Base-by-base conservation (phyloP, 306 rosid species). In the Dryas drummondii region DNA sequence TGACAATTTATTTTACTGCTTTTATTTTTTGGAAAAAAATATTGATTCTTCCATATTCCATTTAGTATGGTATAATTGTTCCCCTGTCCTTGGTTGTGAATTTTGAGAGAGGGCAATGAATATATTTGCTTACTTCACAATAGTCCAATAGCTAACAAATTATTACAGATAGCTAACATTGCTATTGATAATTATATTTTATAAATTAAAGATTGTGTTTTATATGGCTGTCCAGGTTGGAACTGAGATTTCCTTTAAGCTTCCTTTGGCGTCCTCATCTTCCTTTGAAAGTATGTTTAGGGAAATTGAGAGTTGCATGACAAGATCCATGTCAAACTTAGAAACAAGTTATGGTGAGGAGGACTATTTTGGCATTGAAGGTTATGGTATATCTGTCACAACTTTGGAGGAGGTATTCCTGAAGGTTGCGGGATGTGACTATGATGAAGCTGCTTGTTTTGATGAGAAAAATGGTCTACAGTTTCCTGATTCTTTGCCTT, bases 211-310 rank as follows among this genome's bases (percentile, higher is more conserved):
- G 61, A 26, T 70, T 58, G 60, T 66, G 40, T 71, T 76, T 64
- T 49, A 82, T 79, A 65, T 75, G 70, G 79, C 65, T 84, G 71
- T 81, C 10, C 87, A 94, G 98, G 98, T 94, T 78, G 98, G 98
- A 78, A 94, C 98, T 22, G 98, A 94, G 88, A 90, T 94, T 82
- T 94, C 96, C 77, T 94, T 94, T 77, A 91, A 94, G 91, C 98
- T 94, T 86, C 98, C 98, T 62, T 75, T 94, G 83, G 85, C 92
- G 57, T 94, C 98, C 70, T 89, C 98, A 50, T 76, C 90, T 14
- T 91, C 89, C 69, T 94, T 94, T 71, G 97, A 91, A 78, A 77
- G 83, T 82, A 86, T 94, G 97, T 94, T 94, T 71, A 83, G 97
- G 86, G 98, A 94, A 87, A 94, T 94, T 79, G 98, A 94, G 91